A percentile compares a stretch with the other conserved stretches of the same genome.
Conservation (phyloP, 2,329 filamentous ascomycete species). For the Dothideomycetidae sp. region DNA sequence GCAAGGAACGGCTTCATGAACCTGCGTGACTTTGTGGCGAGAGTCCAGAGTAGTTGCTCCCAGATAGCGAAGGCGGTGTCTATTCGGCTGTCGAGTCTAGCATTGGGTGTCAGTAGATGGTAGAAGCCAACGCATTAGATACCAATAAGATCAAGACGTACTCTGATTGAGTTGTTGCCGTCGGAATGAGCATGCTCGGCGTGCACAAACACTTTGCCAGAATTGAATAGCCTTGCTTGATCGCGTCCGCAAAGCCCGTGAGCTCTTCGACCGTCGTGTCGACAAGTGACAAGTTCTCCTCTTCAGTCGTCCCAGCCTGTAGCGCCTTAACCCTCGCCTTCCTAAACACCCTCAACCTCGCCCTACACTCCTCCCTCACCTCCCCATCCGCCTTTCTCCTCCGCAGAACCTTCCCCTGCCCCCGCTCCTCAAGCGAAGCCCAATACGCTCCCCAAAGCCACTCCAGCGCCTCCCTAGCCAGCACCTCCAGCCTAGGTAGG, state of each 20-base stretch:
- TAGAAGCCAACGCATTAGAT: too few species aligned
- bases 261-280: not conserved
- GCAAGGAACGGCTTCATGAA: constrained; percentile 24
- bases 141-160: constrained; percentile 7
- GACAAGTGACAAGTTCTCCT: not conserved
- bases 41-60: constrained; percentile 24
- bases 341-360: constrained; percentile 16
- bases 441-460: constrained; percentile 93
- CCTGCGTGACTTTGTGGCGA: constrained; percentile 15
- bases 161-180: not conserved
- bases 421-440: constrained; percentile 35
- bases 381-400: constrained; percentile 12
- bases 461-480: constrained; percentile 52
- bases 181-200: constrained; percentile 1
- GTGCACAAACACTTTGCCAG: constrained; percentile 10
- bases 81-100: constrained; percentile 23
- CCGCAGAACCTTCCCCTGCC: constrained; percentile 11
- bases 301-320: constrained; percentile 18
- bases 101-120: constrained; percentile 6
- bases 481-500: constrained; percentile 55
- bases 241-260: not conserved
- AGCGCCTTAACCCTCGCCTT: constrained; percentile 25
- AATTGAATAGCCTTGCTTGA: not conserved
- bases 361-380: constrained; percentile 10
- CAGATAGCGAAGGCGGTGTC: constrained; percentile 33